Evolutionary conservation across 2,329 filamentous ascomycete species (phyloP).

Genomic region (Aspergillus sclerotialis): DNA sequence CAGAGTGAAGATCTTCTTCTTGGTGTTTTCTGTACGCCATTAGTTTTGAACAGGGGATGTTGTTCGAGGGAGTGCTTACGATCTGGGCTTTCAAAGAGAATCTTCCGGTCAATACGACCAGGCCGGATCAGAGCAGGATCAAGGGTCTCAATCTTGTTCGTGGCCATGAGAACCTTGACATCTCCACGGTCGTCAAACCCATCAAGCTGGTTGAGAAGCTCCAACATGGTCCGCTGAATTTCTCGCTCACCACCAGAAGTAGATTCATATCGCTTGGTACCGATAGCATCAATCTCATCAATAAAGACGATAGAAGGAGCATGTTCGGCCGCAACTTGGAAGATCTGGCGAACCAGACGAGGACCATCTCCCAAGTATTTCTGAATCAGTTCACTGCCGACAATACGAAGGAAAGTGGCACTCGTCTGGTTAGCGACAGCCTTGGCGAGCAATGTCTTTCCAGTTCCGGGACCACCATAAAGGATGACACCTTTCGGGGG

Average conservation of each 20-base stretch:
- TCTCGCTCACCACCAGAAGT: slow-evolving; percentile 95
- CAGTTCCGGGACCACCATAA: slow-evolving; percentile 93
- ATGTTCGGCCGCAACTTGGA: slow-evolving; percentile 83
- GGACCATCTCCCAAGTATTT: slow-evolving; percentile 98
- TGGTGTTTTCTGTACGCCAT: slow-evolving; percentile 62
- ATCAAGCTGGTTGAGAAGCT: slow-evolving; percentile 95
- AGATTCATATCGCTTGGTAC: slow-evolving; percentile 97
- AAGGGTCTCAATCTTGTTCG: slow-evolving; percentile 98
- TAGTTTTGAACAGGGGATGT: slow-evolving; percentile 8
- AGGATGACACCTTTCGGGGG: slow-evolving; percentile 98
- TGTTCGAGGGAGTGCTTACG: slow-evolving; percentile 40
- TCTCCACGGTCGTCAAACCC: slow-evolving; percentile 98
- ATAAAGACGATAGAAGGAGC: slow-evolving; percentile 98
- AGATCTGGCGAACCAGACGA: slow-evolving; percentile 88
- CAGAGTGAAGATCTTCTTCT: slow-evolving; percentile 95
- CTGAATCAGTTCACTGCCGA: slow-evolving; percentile 94
- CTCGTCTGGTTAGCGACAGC: slow-evolving; percentile 99
- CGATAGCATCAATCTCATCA: slow-evolving; percentile 97
- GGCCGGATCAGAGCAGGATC: slow-evolving; percentile 94
- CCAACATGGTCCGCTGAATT: slow-evolving; percentile 96
- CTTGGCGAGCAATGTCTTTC: slow-evolving; percentile 93
- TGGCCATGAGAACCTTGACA: slow-evolving; percentile 99
- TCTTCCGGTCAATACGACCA: slow-evolving; percentile 97
- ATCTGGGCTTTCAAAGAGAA: slow-evolving; percentile 68
- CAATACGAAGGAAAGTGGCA: slow-evolving; percentile 93